A percentile compares a stretch with the other conserved stretches of the same genome.
Evolutionary conservation across 192 early-diverging fungal genomes (phyloP).

Genomic region (Mortierella antarctica): DNA sequence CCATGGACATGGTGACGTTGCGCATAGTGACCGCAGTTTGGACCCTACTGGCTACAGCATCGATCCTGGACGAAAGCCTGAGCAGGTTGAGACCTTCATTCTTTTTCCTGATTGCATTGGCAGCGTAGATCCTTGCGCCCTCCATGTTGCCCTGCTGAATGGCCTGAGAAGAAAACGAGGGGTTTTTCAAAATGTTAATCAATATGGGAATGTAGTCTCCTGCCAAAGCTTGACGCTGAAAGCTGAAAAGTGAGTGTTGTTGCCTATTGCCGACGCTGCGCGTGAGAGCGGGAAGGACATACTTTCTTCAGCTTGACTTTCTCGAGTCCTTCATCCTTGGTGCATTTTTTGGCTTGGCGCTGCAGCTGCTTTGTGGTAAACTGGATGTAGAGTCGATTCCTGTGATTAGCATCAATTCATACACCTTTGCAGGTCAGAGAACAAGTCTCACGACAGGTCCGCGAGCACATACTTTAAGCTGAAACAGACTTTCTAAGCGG

Average conservation of each 20-base stretch:
- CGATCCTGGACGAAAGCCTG: constrained; percentile 88
- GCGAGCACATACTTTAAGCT: constrained; percentile 35
- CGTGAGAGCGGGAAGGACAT: background rate
- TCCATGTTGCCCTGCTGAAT: constrained; percentile 94
- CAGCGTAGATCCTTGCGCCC: constrained; percentile 92
- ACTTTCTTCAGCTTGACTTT: constrained; percentile 92
- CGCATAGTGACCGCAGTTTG: constrained; percentile 97
- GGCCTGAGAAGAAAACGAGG: constrained; percentile 62
- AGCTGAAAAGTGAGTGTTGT: background rate
- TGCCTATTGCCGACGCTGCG: background rate
- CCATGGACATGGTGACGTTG: constrained; percentile 83
- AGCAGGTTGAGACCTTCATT: constrained; percentile 92
- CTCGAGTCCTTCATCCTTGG: constrained; percentile 86
- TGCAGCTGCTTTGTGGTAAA: constrained; percentile 92
- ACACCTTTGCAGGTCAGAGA: background rate
- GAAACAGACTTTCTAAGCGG: constrained; percentile 37
- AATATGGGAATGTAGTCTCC: background rate
- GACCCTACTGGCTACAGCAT: constrained; percentile 90
- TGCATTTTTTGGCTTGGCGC: constrained; percentile 84
- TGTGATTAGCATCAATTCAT: background rate
- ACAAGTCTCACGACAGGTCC: background rate
- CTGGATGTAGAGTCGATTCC: constrained; percentile 57
- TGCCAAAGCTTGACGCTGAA: background rate
- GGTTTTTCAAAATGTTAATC: background rate
- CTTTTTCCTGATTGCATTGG: constrained; percentile 98